These are phyloP conservation scores for Neurospora sp. DNA, from an alignment of 495 filamentous ascomycete species.

Conservation along the genomic window DNA sequence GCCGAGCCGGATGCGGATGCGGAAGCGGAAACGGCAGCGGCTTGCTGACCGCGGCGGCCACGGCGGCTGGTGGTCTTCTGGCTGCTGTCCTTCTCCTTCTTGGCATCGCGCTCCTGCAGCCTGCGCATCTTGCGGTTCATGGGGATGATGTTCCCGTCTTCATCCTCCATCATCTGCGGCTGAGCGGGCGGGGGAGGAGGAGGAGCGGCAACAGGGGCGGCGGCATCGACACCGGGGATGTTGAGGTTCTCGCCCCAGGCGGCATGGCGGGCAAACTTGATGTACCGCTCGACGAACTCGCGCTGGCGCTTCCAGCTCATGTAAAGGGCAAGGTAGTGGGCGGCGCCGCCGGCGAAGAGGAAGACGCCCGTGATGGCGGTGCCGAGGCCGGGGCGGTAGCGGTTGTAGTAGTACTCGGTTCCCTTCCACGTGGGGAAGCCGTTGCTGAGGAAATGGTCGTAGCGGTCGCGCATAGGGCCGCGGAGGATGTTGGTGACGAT, in stretches of 20 bases:
- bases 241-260: slow-evolving; percentile 65
- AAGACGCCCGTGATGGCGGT: slow-evolving; percentile 78
- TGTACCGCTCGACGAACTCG: slow-evolving; percentile 83
- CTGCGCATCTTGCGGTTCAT: slow-evolving; percentile 84
- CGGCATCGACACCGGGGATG: slow-evolving; percentile 49
- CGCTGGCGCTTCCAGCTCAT: slow-evolving; percentile 80
- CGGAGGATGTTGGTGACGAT: slow-evolving; percentile 78
- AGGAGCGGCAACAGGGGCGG: slow-evolving; percentile 28
- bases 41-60: slow-evolving; percentile 7
- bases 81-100: slow-evolving; percentile 46
- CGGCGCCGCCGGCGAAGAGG: slow-evolving; percentile 68
- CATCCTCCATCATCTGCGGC: slow-evolving; percentile 33
- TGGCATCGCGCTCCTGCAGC: slow-evolving; percentile 70
- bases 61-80: slow-evolving; percentile 18
- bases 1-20: slow-evolving; percentile 16
- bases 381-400: slow-evolving; percentile 82
- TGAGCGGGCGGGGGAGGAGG: slow-evolving; percentile 18
- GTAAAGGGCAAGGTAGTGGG: slow-evolving; percentile 75
- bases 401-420: slow-evolving; percentile 93
- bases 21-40: slow-evolving; percentile 4
- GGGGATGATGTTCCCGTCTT: slow-evolving; percentile 36
- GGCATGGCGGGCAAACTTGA: slow-evolving; percentile 74
- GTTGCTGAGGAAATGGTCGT: slow-evolving; percentile 89
- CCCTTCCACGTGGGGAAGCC: slow-evolving; percentile 96
- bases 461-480: slow-evolving; percentile 69